A percentile compares a stretch with the other conserved stretches of the same genome.
phyloP scores from a whole-genome alignment of 1,284 basidiomycete genomes.

The Stygiomarasmius scandens region DNA sequence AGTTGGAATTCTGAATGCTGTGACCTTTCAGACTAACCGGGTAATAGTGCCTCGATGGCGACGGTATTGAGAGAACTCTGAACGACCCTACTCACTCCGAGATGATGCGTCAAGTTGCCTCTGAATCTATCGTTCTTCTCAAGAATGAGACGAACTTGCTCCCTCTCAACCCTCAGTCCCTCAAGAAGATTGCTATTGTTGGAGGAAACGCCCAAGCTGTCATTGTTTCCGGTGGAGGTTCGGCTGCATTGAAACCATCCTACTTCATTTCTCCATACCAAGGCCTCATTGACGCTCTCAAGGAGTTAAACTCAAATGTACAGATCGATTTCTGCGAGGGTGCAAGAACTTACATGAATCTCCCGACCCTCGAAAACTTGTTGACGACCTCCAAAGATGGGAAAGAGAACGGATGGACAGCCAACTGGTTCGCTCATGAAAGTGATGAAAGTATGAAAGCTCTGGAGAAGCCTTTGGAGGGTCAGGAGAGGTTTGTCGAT shows the following conservation, averaged over 20 bases:
- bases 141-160: slow-evolving; percentile 69
- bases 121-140: slow-evolving; percentile 71
- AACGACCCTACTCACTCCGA: slow-evolving; percentile 62
- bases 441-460: slow-evolving; percentile 58
- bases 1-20: slow-evolving; percentile 12
- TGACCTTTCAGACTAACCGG: background rate
- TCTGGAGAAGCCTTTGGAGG: slow-evolving; percentile 44
- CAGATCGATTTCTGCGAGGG: slow-evolving; percentile 54
- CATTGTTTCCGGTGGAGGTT: slow-evolving; percentile 76
- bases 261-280: slow-evolving; percentile 76
- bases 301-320: slow-evolving; percentile 38
- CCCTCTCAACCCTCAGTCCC: slow-evolving; percentile 50
- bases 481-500: slow-evolving; percentile 47
- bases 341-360: slow-evolving; percentile 51
- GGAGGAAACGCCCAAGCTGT: slow-evolving; percentile 75
- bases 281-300: slow-evolving; percentile 60
- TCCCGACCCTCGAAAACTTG: slow-evolving; percentile 68
- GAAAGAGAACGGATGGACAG: slow-evolving; percentile 59
- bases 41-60: slow-evolving; percentile 63
- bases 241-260: slow-evolving; percentile 71
- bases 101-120: slow-evolving; percentile 66
- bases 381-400: slow-evolving; percentile 55
- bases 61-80: slow-evolving; percentile 61
- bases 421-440: slow-evolving; percentile 61
- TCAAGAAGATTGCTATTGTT: slow-evolving; percentile 75